A percentile compares a stretch with the other conserved stretches of the same genome.
Evolutionary conservation across 805 yeast genomes (phyloP).

Genomic region (Wickerhamiella australiensis): DNA sequence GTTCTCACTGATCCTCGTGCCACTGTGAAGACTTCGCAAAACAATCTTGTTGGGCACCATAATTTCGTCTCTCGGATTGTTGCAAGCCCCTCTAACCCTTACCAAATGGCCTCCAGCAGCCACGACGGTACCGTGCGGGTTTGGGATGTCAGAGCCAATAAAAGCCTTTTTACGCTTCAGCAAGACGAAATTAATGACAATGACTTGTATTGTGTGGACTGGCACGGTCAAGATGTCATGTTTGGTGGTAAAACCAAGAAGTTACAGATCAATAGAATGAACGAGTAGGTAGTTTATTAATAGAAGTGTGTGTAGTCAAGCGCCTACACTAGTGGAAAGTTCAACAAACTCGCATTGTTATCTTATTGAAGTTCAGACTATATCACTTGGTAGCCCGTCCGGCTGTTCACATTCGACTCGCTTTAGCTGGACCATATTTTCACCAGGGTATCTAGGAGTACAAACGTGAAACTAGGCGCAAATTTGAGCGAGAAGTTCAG

Average conservation of each 20-base stretch:
- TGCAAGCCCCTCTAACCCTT: slow-evolving; percentile 62
- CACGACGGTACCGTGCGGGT: slow-evolving; percentile 92
- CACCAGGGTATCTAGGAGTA: too few relatives aligned
- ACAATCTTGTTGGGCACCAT: slow-evolving; percentile 75
- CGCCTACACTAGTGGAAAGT: too few relatives aligned
- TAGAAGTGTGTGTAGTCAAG: too few relatives aligned
- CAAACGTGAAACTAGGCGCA: too few relatives aligned
- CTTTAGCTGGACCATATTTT: too few relatives aligned
- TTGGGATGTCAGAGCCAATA: slow-evolving; percentile 88
- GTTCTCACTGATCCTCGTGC: slow-evolving; percentile 85
- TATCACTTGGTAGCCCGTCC: too few relatives aligned
- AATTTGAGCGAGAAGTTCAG: too few relatives aligned
- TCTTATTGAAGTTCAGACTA: too few relatives aligned
- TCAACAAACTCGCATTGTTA: too few relatives aligned
- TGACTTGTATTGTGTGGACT: slow-evolving; percentile 76
- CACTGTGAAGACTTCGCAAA: slow-evolving; percentile 44
- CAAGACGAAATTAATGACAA: slow-evolving; percentile 38
- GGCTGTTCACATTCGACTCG: too few relatives aligned
- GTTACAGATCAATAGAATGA: slow-evolving; percentile 60
- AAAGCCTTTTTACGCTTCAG: slow-evolving; percentile 67
- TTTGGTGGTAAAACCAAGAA: slow-evolving; percentile 93
- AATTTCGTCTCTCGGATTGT: slow-evolving; percentile 78
- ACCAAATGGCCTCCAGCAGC: slow-evolving; percentile 81
- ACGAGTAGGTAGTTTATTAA: neutral
- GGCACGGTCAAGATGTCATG: slow-evolving; percentile 75